Base-by-base conservation (phyloP, 129 eudicot species). In the Silybum marianum region DNA sequence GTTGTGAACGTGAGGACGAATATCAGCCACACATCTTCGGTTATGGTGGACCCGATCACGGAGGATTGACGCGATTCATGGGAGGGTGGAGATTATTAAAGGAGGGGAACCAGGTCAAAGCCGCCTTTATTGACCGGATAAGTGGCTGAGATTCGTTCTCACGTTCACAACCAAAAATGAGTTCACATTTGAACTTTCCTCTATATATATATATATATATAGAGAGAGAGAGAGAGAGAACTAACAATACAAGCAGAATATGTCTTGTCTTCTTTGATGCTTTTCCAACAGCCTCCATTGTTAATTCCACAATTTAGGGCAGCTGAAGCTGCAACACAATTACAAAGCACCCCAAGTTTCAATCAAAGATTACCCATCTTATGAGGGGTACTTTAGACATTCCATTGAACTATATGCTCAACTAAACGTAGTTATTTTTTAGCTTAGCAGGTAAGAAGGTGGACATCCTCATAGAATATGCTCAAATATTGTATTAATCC, bases 271-370 rank as follows among this genome's bases (percentile, higher is more conserved):
- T 83, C 85, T 68, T 75, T 88, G 71, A 84, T 85, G 68, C 73
- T 83, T 80, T 71, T 80, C 98, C 98, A 93, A 88, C 98, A 93
- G 6, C 98, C 98, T 85, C 98, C 98, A 82, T 93, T 93, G 67
- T 89, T 93, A 46, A 93, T 74, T 75, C 76, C 90, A 86, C 98
- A 93, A 10, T 88, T 89, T 69, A 86, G 75, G 58, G 87, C 62
- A 38, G 89, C 89, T 8, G 95, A 83, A 83, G 97, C 98, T 89
- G 88, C 69, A 51, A 83, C 66, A 77, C 39, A 67, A 42, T 70
- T n/a, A 23, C 38, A 23, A 73, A 65, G 32, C 40, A 85, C 66
- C 66, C 6, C 66, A 58, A 6, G 66, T 58, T 51, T 58, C 23
- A 58, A 58, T 58, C 66, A 9, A 58, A 58, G 6, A 7, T 58